Evolutionary conservation across 1,284 basidiomycete genomes (phyloP).

Genomic region (Psilocybe mexicana): DNA sequence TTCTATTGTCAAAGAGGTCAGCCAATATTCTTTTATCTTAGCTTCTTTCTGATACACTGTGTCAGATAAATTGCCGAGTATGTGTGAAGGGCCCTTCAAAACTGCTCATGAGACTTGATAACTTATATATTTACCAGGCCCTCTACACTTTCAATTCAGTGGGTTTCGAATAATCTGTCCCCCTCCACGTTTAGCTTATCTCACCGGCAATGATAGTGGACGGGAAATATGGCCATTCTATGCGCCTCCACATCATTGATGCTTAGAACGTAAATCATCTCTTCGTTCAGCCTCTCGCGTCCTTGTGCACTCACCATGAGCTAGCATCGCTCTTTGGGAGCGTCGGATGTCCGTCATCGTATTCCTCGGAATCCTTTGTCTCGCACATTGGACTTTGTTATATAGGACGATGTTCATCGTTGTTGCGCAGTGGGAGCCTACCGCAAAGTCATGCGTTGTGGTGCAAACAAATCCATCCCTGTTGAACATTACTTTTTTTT

Average conservation of each 20-base stretch:
- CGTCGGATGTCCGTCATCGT: conserved; percentile 50
- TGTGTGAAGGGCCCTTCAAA: conserved; percentile 22
- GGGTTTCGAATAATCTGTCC: conserved; percentile 19
- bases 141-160: conserved; percentile 71
- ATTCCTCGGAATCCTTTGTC: conserved; percentile 51
- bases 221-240: conserved; percentile 65
- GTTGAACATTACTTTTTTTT: conserved; percentile 66
- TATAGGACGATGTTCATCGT: conserved; percentile 72
- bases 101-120: conserved; percentile 7
- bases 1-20: conserved; percentile 48
- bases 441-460: conserved; percentile 46
- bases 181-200: background rate
- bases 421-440: conserved; percentile 50
- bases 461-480: conserved; percentile 52
- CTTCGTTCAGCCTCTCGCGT: background rate
- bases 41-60: conserved; percentile 2
- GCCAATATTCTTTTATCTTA: conserved; percentile 12
- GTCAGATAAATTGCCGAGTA: conserved; percentile 64
- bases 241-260: conserved; percentile 68
- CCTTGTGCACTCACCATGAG: background rate
- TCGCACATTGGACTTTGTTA: conserved; percentile 66
- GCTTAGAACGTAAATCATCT: conserved; percentile 58
- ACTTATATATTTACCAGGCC: conserved; percentile 37
- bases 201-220: conserved; percentile 40
- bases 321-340: conserved; percentile 70